These are phyloP conservation scores for Petunia axillaris DNA, from an alignment of 257 asterid genomes.

Conservation along the genomic window DNA sequence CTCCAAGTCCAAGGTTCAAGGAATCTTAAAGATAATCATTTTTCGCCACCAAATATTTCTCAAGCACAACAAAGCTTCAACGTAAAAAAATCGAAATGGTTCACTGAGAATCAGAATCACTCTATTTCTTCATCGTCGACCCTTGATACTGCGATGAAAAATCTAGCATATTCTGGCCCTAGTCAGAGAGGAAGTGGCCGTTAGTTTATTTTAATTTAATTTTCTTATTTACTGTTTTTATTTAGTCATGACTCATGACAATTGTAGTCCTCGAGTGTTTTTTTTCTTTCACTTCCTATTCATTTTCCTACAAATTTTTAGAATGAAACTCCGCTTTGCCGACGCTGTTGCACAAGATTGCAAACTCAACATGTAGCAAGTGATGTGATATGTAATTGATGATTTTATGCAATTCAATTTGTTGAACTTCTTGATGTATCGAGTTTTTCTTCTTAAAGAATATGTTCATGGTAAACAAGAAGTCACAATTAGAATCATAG, in stretches of 20 bases:
- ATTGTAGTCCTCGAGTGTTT: neutral
- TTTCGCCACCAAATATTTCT: neutral
- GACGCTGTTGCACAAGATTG: neutral
- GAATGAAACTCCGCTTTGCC: neutral
- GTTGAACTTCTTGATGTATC: neutral
- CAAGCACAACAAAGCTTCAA: neutral
- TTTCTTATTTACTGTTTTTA: neutral
- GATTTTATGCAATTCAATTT: neutral
- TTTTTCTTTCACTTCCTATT: neutral
- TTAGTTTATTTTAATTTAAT: conserved; percentile 15
- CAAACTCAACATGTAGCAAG: neutral
- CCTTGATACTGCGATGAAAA: neutral
- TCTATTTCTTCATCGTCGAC: neutral
- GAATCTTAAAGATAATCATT: conserved; percentile 6
- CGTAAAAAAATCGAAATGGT: neutral
- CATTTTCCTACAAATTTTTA: neutral
- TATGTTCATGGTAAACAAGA: neutral
- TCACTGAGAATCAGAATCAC: neutral
- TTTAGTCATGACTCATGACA: neutral
- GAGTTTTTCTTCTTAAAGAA: neutral
- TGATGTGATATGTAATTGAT: neutral
- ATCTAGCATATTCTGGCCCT: conserved; percentile 39
- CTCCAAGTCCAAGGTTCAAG: conserved; percentile 21
- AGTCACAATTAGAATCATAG: neutral
- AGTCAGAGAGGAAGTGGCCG: conserved; percentile 36